Base-by-base conservation (phyloP, 129 eudicot species). In the Lonicera japonica region DNA sequence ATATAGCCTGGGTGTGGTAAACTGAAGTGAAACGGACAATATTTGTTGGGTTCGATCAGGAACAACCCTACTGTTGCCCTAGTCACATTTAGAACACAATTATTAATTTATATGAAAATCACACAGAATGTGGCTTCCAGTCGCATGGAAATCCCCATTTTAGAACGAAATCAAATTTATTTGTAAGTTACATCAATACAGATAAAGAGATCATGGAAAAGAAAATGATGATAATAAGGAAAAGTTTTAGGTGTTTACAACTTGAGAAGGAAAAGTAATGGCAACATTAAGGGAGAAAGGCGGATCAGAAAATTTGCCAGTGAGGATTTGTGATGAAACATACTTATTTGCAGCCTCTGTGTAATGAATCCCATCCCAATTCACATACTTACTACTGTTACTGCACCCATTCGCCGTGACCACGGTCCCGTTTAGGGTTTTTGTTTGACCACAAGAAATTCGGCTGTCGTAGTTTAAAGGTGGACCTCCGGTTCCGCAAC, bases 341-440 rank as follows among this genome's bases (percentile, higher is more conserved):
- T 79, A 75, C 64, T 87, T 83, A 67, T 91, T 91, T 69, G 97
- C 94, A 65, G 97, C 95, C 63, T 90, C 97, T 11, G 97, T 84
- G 72, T 90, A 90, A 58, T 91, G 97, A 72, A 91, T 87, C 12
- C 95, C 97, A 40, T 91, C 97, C 97, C 97, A 91, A 53, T 60
- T 91, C 58, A 91, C 81, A 63, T 91, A 86, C 23, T 87, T 85
- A 8, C 85, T 84, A 38, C 69, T 82, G 60, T 91, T 94, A 25
- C 40, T 80, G 75, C 95, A 91, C 40, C 66, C 97, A 38, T 70
- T 84, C 29, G 94, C 87, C 5, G 90, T 75, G 24, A 84, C 66
- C 0, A 80, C 66, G 25, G 74, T 87, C 11, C 97, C 97, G 54
- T 91, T 82, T 25, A 91, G 41, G 17, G 67, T 72, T 51, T 81